A percentile compares a stretch with the other conserved stretches of the same genome.
Evolutionary conservation across 352 stramenopile genomes (phyloP).

Genomic region (Globisporangium splendens): DNA sequence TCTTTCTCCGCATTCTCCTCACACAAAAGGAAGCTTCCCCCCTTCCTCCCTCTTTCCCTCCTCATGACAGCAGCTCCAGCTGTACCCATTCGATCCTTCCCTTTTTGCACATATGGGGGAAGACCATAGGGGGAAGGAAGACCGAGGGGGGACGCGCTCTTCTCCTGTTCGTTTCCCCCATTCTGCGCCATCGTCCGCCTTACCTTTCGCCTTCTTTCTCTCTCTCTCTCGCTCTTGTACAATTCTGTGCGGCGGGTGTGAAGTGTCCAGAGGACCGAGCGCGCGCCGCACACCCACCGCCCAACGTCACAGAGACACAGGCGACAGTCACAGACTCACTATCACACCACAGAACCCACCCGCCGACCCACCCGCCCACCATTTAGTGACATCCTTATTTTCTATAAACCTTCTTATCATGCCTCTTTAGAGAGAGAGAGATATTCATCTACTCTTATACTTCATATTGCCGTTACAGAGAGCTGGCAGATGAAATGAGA

Average conservation of each 20-base stretch:
- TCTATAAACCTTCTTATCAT: too few relatives aligned
- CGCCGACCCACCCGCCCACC: not conserved
- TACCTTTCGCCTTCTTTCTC: too few relatives aligned
- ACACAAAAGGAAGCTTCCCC: not conserved
- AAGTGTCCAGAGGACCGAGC: not conserved
- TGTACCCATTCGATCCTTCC: not conserved
- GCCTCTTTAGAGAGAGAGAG: not conserved
- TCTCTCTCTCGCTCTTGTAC: not conserved
- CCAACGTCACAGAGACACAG: not conserved
- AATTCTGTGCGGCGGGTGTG: not conserved
- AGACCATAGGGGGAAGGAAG: not conserved
- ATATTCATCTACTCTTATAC: not conserved
- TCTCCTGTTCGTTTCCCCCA: too few relatives aligned
- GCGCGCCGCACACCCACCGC: not conserved
- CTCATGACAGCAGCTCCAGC: not conserved
- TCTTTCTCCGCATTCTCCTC: not conserved
- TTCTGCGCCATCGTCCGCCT: too few relatives aligned
- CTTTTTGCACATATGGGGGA: not conserved
- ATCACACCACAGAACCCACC: slow-evolving; percentile 1
- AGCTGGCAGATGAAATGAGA: not conserved
- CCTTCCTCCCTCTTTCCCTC: not conserved
- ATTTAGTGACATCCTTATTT: too few relatives aligned
- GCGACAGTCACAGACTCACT: not conserved
- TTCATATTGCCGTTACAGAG: too few relatives aligned
- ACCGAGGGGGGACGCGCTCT: too few relatives aligned